Percentiles rank a stretch among this genome's conserved stretches.
phyloP scores from a whole-genome alignment of 352 stramenopile genomes.

The Globisporangium camurandrum region DNA sequence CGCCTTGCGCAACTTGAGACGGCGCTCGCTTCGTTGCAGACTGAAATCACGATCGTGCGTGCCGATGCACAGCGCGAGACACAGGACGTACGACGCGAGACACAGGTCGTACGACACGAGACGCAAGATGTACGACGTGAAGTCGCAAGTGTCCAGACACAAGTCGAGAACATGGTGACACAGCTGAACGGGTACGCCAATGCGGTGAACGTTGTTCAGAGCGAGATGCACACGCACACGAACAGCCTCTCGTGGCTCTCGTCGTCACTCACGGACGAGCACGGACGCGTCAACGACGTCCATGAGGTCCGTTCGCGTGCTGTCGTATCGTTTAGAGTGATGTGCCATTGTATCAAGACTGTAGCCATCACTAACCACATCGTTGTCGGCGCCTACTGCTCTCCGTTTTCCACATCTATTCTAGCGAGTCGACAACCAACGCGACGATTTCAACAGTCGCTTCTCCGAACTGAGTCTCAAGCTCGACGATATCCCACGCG shows the following conservation, averaged over 20 bases:
- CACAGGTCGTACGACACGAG: slow-evolving; percentile 25
- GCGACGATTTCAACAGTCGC: slow-evolving; percentile 49
- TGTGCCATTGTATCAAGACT: background rate
- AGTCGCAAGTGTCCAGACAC: slow-evolving; percentile 32
- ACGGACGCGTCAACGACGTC: slow-evolving; percentile 31
- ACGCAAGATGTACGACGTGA: slow-evolving; percentile 36
- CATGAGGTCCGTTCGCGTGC: slow-evolving; percentile 25
- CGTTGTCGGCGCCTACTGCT: background rate
- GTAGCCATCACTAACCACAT: background rate
- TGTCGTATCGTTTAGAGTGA: background rate
- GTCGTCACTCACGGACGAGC: slow-evolving; percentile 41
- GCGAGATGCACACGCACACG: slow-evolving; percentile 49
- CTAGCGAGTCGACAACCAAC: slow-evolving; percentile 68
- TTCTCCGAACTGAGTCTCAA: slow-evolving; percentile 56
- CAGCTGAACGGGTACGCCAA: slow-evolving; percentile 53
- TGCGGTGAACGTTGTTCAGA: slow-evolving; percentile 58
- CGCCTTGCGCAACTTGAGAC: slow-evolving; percentile 45
- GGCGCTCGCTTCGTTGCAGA: slow-evolving; percentile 29
- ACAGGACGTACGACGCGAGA: slow-evolving; percentile 34
- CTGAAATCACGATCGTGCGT: slow-evolving; percentile 28
- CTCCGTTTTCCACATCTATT: background rate
- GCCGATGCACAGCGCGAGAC: slow-evolving; percentile 29
- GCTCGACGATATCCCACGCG: slow-evolving; percentile 48
- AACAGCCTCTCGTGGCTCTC: slow-evolving; percentile 35
- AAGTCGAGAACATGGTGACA: slow-evolving; percentile 38